These are phyloP conservation scores for Naganishia liquefaciens DNA, from an alignment of 1,284 basidiomycete genomes.

Conservation along the genomic window DNA sequence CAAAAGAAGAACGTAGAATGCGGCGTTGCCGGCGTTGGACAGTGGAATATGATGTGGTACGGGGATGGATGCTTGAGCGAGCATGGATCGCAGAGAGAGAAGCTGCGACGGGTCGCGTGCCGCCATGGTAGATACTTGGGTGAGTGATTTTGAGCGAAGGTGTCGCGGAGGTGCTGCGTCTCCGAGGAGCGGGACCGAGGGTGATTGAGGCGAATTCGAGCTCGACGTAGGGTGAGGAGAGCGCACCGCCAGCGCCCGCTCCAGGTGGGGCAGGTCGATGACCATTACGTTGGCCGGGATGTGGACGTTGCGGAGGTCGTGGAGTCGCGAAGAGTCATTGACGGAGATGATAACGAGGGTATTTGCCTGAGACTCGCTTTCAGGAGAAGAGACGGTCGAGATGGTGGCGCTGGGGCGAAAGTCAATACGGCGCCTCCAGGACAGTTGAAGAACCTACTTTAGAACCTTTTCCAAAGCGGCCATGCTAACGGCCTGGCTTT, in stretches of 20 bases:
- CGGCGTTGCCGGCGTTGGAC: conserved; percentile 54
- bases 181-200: not conserved
- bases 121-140: not conserved
- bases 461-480: conserved; percentile 68
- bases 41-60: conserved; percentile 49
- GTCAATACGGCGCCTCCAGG: not conserved
- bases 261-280: conserved; percentile 66
- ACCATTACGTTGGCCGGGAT: conserved; percentile 72
- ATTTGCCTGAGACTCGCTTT: conserved; percentile 71
- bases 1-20: conserved; percentile 53
- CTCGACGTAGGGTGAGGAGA: conserved; percentile 11
- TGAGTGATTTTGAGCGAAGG: conserved; percentile 21
- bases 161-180: conserved; percentile 8
- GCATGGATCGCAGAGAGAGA: conserved; percentile 44
- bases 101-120: conserved; percentile 17
- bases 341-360: conserved; percentile 73
- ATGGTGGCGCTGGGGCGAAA: conserved; percentile 61
- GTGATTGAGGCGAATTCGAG: conserved; percentile 26
- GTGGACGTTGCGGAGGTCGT: conserved; percentile 46
- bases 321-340: conserved; percentile 54
- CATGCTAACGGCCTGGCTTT: conserved; percentile 71
- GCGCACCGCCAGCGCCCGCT: conserved; percentile 59
- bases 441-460: conserved; percentile 54
- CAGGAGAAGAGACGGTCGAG: conserved; percentile 69
- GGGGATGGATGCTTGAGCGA: conserved; percentile 51